Conservation (phyloP, 805 yeast species). For the Candida maesae region DNA sequence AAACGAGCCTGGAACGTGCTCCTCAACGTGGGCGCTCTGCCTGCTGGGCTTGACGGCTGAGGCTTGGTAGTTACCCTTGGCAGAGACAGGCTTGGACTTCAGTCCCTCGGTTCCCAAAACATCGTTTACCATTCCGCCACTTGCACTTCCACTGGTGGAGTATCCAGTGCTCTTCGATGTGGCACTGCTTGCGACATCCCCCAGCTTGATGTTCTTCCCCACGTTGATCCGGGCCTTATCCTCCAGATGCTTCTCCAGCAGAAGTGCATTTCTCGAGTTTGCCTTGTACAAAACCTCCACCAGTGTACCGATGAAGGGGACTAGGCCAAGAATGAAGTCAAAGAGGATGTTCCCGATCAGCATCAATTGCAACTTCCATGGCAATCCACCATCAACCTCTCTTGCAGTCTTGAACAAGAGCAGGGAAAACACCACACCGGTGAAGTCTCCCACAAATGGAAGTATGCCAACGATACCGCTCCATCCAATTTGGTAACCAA, state of each 20-base stretch:
- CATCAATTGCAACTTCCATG: conserved; percentile 45
- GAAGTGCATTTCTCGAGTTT: conserved; percentile 65
- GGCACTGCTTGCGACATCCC: background rate
- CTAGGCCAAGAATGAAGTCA: conserved; percentile 66
- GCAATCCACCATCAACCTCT: conserved; percentile 62
- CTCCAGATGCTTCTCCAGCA: conserved; percentile 56
- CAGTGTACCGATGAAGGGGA: conserved; percentile 75
- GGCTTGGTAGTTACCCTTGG: too few species aligned
- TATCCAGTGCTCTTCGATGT: background rate
- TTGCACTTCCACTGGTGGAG: background rate
- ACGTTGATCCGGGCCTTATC: conserved; percentile 12
- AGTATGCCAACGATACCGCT: conserved; percentile 61
- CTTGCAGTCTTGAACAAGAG: conserved; percentile 39
- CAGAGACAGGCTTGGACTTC: too few species aligned
- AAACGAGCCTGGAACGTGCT: too few species aligned
- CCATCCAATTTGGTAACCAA: conserved; percentile 70
- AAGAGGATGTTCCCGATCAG: conserved; percentile 61
- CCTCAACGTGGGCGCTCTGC: too few species aligned
- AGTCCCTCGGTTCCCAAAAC: too few species aligned
- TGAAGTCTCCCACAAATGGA: conserved; percentile 63
- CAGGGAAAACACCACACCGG: conserved; percentile 49
- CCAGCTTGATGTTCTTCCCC: background rate
- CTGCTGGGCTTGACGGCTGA: too few species aligned
- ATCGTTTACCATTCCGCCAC: too few species aligned
- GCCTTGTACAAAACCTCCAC: conserved; percentile 70